Evolutionary conservation across 1,139 yeast genomes (phyloP).

Genomic region (Sugiyamaella grinbergsii): DNA sequence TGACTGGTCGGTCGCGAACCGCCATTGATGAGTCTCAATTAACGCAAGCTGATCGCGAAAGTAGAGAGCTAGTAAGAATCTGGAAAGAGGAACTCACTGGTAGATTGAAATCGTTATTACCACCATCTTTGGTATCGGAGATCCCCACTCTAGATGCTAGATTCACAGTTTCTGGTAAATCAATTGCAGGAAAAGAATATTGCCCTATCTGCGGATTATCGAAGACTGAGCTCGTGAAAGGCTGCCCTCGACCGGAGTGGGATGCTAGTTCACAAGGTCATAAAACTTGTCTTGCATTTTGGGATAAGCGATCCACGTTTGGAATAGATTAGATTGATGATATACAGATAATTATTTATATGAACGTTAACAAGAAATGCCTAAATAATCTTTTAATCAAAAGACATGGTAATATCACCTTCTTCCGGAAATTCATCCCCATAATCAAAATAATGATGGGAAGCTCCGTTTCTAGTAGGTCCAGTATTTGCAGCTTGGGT

Average conservation of each 20-base stretch:
- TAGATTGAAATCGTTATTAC: constrained; percentile 26
- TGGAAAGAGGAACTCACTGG: constrained; percentile 29
- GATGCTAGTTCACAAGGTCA: constrained; percentile 25
- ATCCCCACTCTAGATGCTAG: constrained; percentile 25
- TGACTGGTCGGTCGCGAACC: constrained; percentile 35
- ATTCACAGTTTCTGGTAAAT: constrained; percentile 16
- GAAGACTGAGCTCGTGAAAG: constrained; percentile 30
- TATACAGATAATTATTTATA: constrained; percentile 5
- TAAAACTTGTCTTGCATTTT: constrained; percentile 27
- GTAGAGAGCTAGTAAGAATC: constrained; percentile 29
- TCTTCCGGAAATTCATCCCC: constrained; percentile 19
- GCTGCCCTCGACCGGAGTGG: constrained; percentile 28
- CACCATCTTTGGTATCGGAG: constrained; percentile 16
- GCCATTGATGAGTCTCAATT: constrained; percentile 21
- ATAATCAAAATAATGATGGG: background rate
- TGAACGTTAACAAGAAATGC: too few relatives aligned
- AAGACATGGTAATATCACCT: constrained; percentile 27
- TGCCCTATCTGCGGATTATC: constrained; percentile 34
- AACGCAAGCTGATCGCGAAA: constrained; percentile 29
- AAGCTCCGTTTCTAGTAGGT: background rate
- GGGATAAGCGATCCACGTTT: constrained; percentile 28
- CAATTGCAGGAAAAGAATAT: constrained; percentile 14
- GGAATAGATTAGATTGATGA: constrained; percentile 16
- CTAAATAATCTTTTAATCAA: constrained; percentile 20
- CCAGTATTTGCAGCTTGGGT: background rate